These are phyloP conservation scores for Beauveria sp. DNA, from an alignment of 2,329 filamentous ascomycete species.

Conservation along the genomic window DNA sequence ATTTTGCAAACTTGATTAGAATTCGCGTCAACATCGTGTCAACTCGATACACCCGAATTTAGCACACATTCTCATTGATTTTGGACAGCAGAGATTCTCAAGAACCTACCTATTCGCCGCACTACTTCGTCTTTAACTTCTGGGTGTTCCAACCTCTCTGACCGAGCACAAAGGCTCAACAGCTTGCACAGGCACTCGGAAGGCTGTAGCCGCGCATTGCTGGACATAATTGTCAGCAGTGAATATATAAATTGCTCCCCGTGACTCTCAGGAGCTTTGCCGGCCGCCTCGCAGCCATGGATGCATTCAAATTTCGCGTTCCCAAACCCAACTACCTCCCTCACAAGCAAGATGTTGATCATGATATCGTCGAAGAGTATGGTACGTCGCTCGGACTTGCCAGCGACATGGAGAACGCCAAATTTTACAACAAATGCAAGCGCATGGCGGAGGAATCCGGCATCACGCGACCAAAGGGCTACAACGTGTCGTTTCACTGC, in stretches of 20 bases:
- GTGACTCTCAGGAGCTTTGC: neutral
- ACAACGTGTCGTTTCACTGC: conserved; percentile 91
- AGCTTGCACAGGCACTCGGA: neutral
- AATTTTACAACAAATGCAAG: conserved; percentile 51
- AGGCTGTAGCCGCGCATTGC: neutral
- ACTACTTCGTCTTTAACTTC: neutral
- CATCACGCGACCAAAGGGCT: conserved; percentile 73
- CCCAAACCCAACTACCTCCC: conserved; percentile 55
- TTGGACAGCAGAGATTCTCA: neutral
- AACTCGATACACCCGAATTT: neutral
- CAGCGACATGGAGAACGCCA: conserved; percentile 47
- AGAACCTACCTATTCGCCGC: neutral
- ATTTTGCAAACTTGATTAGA: neutral
- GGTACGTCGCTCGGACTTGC: conserved; percentile 41
- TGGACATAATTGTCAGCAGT: neutral
- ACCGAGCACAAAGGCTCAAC: neutral
- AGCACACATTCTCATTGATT: no score
- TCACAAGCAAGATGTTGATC: conserved; percentile 43
- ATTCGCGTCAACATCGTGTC: neutral
- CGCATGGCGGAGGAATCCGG: conserved; percentile 51
- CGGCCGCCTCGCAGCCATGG: conserved; percentile 26
- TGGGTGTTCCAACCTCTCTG: neutral
- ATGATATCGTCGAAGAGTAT: conserved; percentile 47
- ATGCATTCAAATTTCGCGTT: conserved; percentile 44
- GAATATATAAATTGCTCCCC: neutral